Evolutionary conservation across 2,329 filamentous ascomycete genomes (phyloP).

Genomic region (Biscogniauxia sp.): DNA sequence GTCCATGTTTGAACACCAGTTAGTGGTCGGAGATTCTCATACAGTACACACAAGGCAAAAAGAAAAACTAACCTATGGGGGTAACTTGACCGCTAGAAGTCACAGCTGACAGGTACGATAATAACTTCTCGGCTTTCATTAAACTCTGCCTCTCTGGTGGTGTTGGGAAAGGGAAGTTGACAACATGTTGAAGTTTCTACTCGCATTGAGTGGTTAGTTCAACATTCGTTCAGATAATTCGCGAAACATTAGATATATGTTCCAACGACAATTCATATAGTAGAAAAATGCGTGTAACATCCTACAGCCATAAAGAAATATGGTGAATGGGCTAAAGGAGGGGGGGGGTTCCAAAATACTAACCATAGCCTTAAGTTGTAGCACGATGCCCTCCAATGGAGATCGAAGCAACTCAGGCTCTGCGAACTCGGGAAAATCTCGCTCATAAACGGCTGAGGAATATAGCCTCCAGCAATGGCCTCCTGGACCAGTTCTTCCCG

Average conservation of each 20-base stretch:
- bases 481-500: constrained; percentile 81
- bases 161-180: constrained; percentile 95
- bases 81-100: constrained; percentile 72
- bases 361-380: constrained; percentile 88
- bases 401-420: constrained; percentile 87
- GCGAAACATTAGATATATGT: neutral
- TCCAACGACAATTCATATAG: no score
- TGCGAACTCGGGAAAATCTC: constrained; percentile 81
- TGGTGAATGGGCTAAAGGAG: neutral
- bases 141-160: constrained; percentile 76
- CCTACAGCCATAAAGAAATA: neutral
- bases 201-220: neutral
- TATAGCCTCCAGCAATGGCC: constrained; percentile 95
- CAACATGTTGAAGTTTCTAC: constrained; percentile 75
- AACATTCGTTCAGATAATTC: neutral
- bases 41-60: neutral
- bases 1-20: constrained; percentile 38
- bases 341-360: neutral
- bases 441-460: constrained; percentile 89
- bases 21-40: neutral
- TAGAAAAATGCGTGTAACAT: no score
- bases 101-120: constrained; percentile 83
- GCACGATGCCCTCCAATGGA: constrained; percentile 86
- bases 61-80: constrained; percentile 17
- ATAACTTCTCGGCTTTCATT: constrained; percentile 78